Evolutionary conservation across 2,329 filamentous ascomycete genomes (phyloP).

Genomic region (Trichoderma oligosporum): DNA sequence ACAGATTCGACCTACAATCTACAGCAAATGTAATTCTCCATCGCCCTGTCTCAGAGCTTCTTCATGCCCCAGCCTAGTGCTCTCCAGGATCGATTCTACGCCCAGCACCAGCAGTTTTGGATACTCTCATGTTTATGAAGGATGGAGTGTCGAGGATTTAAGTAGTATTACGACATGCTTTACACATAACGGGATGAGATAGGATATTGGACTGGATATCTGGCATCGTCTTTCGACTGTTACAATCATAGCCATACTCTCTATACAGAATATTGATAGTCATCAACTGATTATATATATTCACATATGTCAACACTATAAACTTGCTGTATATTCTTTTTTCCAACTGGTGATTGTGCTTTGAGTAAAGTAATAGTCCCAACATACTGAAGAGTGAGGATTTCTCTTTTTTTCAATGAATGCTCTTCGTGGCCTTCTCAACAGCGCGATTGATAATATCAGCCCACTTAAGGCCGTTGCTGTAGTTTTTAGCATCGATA

Average conservation of each 20-base stretch:
- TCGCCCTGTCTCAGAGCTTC: too few species aligned
- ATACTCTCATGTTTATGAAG: too few species aligned
- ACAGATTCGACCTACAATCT: too few species aligned
- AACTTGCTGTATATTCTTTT: background rate
- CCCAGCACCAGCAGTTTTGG: too few species aligned
- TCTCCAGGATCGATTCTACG: too few species aligned
- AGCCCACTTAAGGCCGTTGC: constrained; percentile 56
- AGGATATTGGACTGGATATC: too few species aligned
- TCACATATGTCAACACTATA: background rate
- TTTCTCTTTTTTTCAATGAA: constrained; percentile 25
- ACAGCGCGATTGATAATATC: constrained; percentile 54
- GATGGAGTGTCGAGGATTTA: too few species aligned
- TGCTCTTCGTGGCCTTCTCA: constrained; percentile 41
- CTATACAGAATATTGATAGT: background rate
- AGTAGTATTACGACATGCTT: too few species aligned
- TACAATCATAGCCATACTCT: background rate
- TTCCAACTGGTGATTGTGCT: background rate
- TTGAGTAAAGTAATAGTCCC: background rate
- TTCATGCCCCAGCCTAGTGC: too few species aligned
- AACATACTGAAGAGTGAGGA: background rate
- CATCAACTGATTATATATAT: background rate
- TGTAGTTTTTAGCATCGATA: constrained; percentile 57
- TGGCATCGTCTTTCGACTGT: too few species aligned
- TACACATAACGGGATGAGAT: too few species aligned
- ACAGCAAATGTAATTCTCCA: too few species aligned